Conservation (phyloP, 208 protist species). For the Trypanosoma congolense region DNA sequence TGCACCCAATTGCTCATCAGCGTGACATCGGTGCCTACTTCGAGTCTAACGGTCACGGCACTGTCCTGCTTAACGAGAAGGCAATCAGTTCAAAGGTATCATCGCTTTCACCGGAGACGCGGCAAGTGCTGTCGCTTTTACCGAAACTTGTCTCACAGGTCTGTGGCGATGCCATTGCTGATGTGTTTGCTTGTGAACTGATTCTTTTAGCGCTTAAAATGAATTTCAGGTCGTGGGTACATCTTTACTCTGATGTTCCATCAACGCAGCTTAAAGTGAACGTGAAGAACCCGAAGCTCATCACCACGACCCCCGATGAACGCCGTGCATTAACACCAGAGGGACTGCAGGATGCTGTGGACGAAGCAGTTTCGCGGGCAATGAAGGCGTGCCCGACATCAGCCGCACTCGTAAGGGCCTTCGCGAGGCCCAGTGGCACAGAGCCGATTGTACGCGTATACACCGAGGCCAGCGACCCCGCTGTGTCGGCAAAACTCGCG, state of each 20-base stretch:
- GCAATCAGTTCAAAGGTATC: conserved; percentile 6
- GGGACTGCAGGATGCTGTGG: conserved; percentile 80
- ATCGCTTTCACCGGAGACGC: not conserved
- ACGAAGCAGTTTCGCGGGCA: conserved; percentile 47
- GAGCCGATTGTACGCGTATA: conserved; percentile 93
- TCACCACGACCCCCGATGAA: conserved; percentile 78
- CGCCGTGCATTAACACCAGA: conserved; percentile 37
- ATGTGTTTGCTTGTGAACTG: conserved; percentile 72
- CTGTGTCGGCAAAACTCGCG: conserved; percentile 32
- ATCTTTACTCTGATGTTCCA: conserved; percentile 58
- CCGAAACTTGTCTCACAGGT: conserved; percentile 65
- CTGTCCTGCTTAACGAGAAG: conserved; percentile 72
- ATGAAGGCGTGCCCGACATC: not conserved
- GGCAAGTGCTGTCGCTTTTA: conserved; percentile 13
- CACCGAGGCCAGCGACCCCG: conserved; percentile 45
- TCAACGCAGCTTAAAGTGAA: conserved; percentile 51
- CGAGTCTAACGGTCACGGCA: conserved; percentile 96
- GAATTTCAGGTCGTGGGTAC: conserved; percentile 38
- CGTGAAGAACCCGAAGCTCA: conserved; percentile 39
- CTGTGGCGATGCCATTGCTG: conserved; percentile 84
- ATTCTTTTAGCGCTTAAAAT: conserved; percentile 39
- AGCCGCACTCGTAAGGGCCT: conserved; percentile 42
- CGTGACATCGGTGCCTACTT: conserved; percentile 95
- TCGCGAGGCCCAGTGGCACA: conserved; percentile 93
- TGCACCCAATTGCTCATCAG: conserved; percentile 86